Percentiles rank a stretch among this genome's conserved stretches.
These are phyloP conservation scores for Striga hermonthica DNA, from an alignment of 305 asterid genomes.

Conservation along the genomic window DNA sequence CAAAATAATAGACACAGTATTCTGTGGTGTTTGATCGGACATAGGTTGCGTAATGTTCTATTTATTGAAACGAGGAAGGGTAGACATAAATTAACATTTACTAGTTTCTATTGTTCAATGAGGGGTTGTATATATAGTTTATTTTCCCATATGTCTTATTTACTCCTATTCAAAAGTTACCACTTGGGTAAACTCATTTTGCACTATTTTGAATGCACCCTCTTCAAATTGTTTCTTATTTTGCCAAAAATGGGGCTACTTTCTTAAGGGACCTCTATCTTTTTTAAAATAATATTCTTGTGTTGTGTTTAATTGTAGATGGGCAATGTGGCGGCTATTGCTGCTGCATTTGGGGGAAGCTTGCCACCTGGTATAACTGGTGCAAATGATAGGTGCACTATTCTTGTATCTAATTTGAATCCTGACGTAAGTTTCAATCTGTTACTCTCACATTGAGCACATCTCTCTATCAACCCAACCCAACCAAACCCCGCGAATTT, in stretches of 20 bases:
- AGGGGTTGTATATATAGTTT: slow-evolving; percentile 15
- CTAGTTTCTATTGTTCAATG: slow-evolving; percentile 11
- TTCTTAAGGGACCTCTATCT: slow-evolving; percentile 4
- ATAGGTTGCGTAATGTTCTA: neutral
- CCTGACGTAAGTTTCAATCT: slow-evolving; percentile 63
- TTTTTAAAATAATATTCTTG: slow-evolving; percentile 15
- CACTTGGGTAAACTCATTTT: slow-evolving; percentile 1
- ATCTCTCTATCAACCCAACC: neutral
- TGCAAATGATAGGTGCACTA: slow-evolving; percentile 87
- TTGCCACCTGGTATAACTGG: slow-evolving; percentile 93
- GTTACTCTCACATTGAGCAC: neutral
- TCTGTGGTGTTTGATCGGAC: neutral
- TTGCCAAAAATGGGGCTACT: too few relatives aligned
- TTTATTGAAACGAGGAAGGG: slow-evolving; percentile 10
- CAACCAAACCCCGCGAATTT: too few relatives aligned
- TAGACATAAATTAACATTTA: slow-evolving; percentile 2
- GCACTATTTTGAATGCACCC: neutral
- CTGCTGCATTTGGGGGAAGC: slow-evolving; percentile 96
- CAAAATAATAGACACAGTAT: neutral
- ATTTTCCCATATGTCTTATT: slow-evolving; percentile 9
- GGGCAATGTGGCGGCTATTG: slow-evolving; percentile 89
- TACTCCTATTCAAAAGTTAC: neutral
- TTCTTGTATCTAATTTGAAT: slow-evolving; percentile 83
- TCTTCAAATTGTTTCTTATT: slow-evolving; percentile 24
- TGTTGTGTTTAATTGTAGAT: slow-evolving; percentile 42